Percentiles rank a stretch among this genome's conserved stretches.
Conservation (phyloP, 169 alveolate species). For the Plasmodium knowlesi region DNA sequence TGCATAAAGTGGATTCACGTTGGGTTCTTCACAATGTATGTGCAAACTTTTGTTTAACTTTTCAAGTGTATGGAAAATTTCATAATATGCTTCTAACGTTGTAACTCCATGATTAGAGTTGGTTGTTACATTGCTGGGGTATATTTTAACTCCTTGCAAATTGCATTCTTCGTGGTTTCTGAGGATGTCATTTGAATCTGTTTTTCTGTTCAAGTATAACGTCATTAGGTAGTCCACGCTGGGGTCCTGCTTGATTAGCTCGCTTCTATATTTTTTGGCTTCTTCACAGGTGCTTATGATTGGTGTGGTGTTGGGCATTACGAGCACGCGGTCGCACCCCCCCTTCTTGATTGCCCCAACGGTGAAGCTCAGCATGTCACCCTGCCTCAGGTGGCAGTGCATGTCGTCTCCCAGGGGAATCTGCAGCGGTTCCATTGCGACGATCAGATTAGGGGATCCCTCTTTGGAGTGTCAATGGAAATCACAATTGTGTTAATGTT, state of each 20-base stretch:
- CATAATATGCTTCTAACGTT: slow-evolving; percentile 79
- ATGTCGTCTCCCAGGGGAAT: slow-evolving; percentile 80
- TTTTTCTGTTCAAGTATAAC: slow-evolving; percentile 77
- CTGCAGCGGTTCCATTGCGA: not conserved
- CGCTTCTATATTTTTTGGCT: slow-evolving; percentile 78
- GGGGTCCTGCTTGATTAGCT: slow-evolving; percentile 65
- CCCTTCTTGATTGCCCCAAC: slow-evolving; percentile 32
- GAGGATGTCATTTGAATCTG: slow-evolving; percentile 77
- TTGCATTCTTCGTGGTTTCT: slow-evolving; percentile 74
- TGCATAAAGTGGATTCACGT: slow-evolving; percentile 78
- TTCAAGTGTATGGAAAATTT: slow-evolving; percentile 80
- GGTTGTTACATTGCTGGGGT: slow-evolving; percentile 85
- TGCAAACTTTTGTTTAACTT: slow-evolving; percentile 79
- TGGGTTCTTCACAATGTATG: slow-evolving; percentile 84
- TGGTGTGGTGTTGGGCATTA: slow-evolving; percentile 85
- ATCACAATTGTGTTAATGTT: too few species aligned
- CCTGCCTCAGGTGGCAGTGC: slow-evolving; percentile 87
- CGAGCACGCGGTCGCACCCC: slow-evolving; percentile 84
- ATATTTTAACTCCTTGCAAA: slow-evolving; percentile 86
- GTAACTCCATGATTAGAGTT: slow-evolving; percentile 81
- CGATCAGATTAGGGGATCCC: not conserved
- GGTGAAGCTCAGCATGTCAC: slow-evolving; percentile 70
- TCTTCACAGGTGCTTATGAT: slow-evolving; percentile 80
- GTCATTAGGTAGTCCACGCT: slow-evolving; percentile 83
- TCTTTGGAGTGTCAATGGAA: too few species aligned